Percentiles rank a stretch among this genome's conserved stretches.
Evolutionary conservation across 2,329 filamentous ascomycete genomes (phyloP).

Genomic region (Ceratocystis cacaofunesta): DNA sequence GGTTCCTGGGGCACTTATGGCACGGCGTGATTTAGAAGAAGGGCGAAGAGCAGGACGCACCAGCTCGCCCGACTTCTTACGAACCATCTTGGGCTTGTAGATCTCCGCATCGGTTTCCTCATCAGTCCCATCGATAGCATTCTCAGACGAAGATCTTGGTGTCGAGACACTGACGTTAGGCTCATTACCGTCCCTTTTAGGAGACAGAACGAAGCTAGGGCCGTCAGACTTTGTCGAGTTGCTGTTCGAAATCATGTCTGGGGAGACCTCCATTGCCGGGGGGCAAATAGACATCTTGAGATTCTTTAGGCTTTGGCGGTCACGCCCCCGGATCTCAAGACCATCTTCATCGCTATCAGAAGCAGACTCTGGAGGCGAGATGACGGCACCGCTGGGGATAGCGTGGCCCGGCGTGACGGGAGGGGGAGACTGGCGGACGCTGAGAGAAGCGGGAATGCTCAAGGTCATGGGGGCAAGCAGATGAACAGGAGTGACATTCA

Average conservation of each 20-base stretch:
- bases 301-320: conserved; percentile 43
- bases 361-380: conserved; percentile 79
- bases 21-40: conserved; percentile 51
- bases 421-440: conserved; percentile 70
- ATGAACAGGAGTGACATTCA: conserved; percentile 11
- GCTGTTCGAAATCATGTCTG: conserved; percentile 22
- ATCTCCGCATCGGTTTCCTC: conserved; percentile 48
- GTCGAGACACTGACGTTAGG: conserved; percentile 29
- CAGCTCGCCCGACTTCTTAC: conserved; percentile 96
- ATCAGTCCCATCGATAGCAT: conserved; percentile 39
- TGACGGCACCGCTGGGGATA: conserved; percentile 71
- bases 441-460: conserved; percentile 35
- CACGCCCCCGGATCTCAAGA: conserved; percentile 32
- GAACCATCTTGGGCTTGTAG: conserved; percentile 76
- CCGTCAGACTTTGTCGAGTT: conserved; percentile 33
- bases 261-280: conserved; percentile 20
- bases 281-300: conserved; percentile 67
- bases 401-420: conserved; percentile 54
- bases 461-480: conserved; percentile 11
- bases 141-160: conserved; percentile 31
- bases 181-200: conserved; percentile 41
- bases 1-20: conserved; percentile 93
- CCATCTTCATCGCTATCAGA: conserved; percentile 53
- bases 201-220: conserved; percentile 21
- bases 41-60: conserved; percentile 81